These are phyloP conservation scores for Aureobasidium sp. DNA, from an alignment of 2,329 filamentous ascomycete genomes.

Conservation along the genomic window DNA sequence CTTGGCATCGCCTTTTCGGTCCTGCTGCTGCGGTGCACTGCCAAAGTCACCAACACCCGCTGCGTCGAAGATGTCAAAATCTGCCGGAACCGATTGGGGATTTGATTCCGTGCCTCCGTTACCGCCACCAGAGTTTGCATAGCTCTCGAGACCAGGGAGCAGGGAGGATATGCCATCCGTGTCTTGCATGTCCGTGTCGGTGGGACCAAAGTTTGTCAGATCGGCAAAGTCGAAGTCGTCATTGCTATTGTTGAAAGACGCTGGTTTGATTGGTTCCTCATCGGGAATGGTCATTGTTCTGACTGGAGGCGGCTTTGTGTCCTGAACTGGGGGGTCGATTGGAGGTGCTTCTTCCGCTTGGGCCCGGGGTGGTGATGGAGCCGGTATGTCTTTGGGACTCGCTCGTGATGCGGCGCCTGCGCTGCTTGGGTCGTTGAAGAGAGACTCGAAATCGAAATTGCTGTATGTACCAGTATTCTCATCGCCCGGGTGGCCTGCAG, in stretches of 20 bases:
- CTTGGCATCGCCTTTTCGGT: neutral
- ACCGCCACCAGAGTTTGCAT: slow-evolving; percentile 24
- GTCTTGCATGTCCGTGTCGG: slow-evolving; percentile 16
- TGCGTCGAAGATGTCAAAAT: slow-evolving; percentile 11
- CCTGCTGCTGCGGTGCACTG: neutral
- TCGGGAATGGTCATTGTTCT: neutral
- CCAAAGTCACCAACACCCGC: slow-evolving; percentile 5
- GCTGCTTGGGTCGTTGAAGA: slow-evolving; percentile 24
- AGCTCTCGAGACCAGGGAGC: slow-evolving; percentile 33
- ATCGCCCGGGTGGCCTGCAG: slow-evolving; percentile 2
- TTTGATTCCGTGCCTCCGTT: neutral
- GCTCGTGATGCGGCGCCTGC: slow-evolving; percentile 16
- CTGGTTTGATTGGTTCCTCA: neutral
- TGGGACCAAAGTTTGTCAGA: slow-evolving; percentile 19
- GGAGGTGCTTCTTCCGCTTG: neutral
- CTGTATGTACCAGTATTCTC: slow-evolving; percentile 17
- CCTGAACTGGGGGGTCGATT: neutral
- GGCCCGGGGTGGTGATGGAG: neutral
- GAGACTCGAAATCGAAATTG: slow-evolving; percentile 25
- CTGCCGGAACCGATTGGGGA: neutral
- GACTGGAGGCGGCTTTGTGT: neutral
- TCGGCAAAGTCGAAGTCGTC: slow-evolving; percentile 13
- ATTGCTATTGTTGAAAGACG: neutral
- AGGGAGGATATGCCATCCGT: slow-evolving; percentile 28
- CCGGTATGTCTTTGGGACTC: neutral